Conservation (phyloP, 2,329 filamentous ascomycete genomes). For the Lecanosticta acicola region DNA sequence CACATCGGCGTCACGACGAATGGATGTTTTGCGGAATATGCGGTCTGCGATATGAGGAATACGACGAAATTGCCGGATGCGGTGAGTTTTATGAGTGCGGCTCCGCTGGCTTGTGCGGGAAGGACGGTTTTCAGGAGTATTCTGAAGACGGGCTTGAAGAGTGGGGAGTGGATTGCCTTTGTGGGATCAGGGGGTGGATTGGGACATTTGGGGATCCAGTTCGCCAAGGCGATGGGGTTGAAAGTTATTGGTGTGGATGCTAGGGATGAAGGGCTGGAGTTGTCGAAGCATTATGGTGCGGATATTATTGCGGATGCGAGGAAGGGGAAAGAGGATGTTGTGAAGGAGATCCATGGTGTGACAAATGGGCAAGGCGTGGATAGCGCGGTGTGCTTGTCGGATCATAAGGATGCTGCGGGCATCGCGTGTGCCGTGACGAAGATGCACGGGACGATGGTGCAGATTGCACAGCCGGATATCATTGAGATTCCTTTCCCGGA, state of each 20-base stretch:
- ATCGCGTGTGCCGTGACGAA: constrained; percentile 52
- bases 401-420: constrained; percentile 47
- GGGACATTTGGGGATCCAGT: constrained; percentile 50
- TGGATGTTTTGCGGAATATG: constrained; percentile 55
- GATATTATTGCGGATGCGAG: constrained; percentile 51
- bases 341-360: constrained; percentile 43
- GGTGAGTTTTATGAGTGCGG: constrained; percentile 48
- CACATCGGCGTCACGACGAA: constrained; percentile 48
- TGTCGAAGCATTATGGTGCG: constrained; percentile 46
- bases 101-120: constrained; percentile 54
- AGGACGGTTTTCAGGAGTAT: constrained; percentile 48
- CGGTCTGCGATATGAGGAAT: constrained; percentile 45
- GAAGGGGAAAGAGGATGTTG: constrained; percentile 43
- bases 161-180: constrained; percentile 38
- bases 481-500: constrained; percentile 42
- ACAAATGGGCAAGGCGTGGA: constrained; percentile 49
- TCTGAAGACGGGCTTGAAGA: constrained; percentile 37
- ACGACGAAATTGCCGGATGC: constrained; percentile 45
- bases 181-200: constrained; percentile 49
- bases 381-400: constrained; percentile 50
- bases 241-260: constrained; percentile 52
- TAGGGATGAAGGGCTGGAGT: constrained; percentile 47
- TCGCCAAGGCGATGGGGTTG: constrained; percentile 48
- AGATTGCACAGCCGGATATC: constrained; percentile 50
- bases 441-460: constrained; percentile 55